Percentiles rank a stretch among this genome's conserved stretches.
Evolutionary conservation across 495 filamentous ascomycete genomes (phyloP).

Genomic region (Friedmanniomyces simplex): DNA sequence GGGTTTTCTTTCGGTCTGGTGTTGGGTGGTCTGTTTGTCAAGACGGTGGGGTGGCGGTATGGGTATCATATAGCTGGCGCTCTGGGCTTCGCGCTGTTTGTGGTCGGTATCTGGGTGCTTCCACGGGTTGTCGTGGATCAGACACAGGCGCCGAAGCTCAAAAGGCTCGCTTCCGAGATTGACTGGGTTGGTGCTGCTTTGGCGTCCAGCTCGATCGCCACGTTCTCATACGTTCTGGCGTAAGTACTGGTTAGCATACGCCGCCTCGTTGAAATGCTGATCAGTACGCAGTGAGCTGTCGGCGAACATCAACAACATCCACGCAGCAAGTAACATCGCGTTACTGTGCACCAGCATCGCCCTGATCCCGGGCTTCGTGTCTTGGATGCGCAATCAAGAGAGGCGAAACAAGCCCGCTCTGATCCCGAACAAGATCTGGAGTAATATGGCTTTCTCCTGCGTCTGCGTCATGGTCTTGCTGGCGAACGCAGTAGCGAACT

Average conservation of each 20-base stretch:
- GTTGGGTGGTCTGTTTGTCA: conserved; percentile 42
- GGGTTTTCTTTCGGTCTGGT: conserved; percentile 47
- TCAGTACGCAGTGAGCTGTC: neutral
- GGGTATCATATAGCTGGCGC: conserved; percentile 38
- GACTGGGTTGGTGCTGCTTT: conserved; percentile 44
- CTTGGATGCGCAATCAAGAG: conserved; percentile 40
- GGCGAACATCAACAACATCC: conserved; percentile 24
- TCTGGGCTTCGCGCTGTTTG: conserved; percentile 28
- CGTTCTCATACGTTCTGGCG: conserved; percentile 23
- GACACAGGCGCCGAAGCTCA: neutral
- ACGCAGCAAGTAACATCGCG: conserved; percentile 31
- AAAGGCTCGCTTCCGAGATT: conserved; percentile 31
- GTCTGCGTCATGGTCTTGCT: conserved; percentile 44
- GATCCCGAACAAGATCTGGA: conserved; percentile 48
- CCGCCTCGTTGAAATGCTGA: neutral
- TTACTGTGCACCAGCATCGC: conserved; percentile 32
- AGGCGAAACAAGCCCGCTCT: conserved; percentile 35
- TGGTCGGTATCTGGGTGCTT: conserved; percentile 31
- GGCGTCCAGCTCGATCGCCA: conserved; percentile 32
- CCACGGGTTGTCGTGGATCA: conserved; percentile 19
- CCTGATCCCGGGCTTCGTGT: conserved; percentile 37
- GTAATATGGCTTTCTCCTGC: conserved; percentile 38
- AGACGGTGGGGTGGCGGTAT: conserved; percentile 39
- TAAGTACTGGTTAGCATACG: neutral
- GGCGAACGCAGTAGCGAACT: conserved; percentile 39